phyloP scores from a whole-genome alignment of 2,329 filamentous ascomycete species.

The Incumbomyces lentus region DNA sequence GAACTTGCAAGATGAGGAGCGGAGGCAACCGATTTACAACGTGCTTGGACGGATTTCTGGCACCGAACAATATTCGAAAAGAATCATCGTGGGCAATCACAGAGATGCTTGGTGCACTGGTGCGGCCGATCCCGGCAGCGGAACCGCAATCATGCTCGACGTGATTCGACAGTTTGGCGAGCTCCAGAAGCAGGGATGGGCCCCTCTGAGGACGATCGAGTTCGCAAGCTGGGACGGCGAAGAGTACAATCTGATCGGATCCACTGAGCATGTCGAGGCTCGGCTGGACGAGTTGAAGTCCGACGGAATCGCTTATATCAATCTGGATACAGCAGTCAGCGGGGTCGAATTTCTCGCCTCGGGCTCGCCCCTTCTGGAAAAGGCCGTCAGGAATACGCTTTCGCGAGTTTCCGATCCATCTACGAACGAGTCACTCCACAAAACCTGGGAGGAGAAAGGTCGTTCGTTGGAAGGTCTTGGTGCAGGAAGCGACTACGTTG shows the following conservation, averaged over 20 bases:
- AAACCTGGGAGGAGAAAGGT: conserved; percentile 62
- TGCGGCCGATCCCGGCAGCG: conserved; percentile 73
- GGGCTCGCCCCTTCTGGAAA: conserved; percentile 70
- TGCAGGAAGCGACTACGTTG: conserved; percentile 70
- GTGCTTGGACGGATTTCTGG: conserved; percentile 75
- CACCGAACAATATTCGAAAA: conserved; percentile 72
- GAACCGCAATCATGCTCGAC: conserved; percentile 85
- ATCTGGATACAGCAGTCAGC: conserved; percentile 73
- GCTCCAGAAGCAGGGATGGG: conserved; percentile 68
- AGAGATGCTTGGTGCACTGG: conserved; percentile 90
- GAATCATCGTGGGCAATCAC: conserved; percentile 83
- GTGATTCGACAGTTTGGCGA: conserved; percentile 75
- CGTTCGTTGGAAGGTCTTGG: conserved; percentile 58
- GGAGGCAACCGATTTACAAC: conserved; percentile 82
- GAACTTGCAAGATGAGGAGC: conserved; percentile 77
- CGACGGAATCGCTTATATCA: conserved; percentile 78
- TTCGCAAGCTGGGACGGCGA: conserved; percentile 95
- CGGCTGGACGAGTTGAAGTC: conserved; percentile 61
- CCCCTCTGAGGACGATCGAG: conserved; percentile 84
- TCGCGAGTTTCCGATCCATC: conserved; percentile 62
- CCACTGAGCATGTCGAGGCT: conserved; percentile 88
- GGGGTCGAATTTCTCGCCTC: conserved; percentile 66
- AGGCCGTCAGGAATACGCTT: conserved; percentile 61
- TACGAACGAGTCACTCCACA: conserved; percentile 59
- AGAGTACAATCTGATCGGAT: conserved; percentile 88